Conservation (phyloP, 176 grass and related monocot genomes). For the Carex myosuroides region DNA sequence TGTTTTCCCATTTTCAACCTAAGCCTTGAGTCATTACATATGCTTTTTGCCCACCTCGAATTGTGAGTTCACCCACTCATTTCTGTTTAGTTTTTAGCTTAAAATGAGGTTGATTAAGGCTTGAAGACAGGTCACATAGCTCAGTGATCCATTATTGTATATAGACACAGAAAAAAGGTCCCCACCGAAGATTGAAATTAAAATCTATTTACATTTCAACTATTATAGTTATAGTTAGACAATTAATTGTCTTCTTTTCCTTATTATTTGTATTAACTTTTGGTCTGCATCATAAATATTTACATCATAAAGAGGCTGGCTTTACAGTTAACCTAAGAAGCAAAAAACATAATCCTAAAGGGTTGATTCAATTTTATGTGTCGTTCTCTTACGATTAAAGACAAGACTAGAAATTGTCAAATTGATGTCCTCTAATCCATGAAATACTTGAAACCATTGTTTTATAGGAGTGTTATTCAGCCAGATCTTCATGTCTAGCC, state of each 20-base stretch:
- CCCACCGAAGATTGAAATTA: background rate
- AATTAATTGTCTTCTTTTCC: background rate
- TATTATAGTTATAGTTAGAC: background rate
- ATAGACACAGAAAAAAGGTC: background rate
- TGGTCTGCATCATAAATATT: background rate
- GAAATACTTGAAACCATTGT: background rate
- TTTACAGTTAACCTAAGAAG: background rate
- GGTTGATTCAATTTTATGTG: background rate
- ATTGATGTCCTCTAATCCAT: background rate
- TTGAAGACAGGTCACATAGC: background rate
- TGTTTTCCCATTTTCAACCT: background rate
- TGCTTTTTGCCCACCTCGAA: background rate
- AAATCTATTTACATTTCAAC: background rate
- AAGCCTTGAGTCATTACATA: background rate
- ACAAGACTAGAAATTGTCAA: background rate
- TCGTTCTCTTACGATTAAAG: background rate
- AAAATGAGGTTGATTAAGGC: background rate
- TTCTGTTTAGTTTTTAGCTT: background rate
- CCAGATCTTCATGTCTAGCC: background rate
- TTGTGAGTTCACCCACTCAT: background rate
- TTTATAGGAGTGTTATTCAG: background rate
- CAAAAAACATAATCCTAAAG: background rate
- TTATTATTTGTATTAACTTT: background rate
- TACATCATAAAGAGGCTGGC: background rate
- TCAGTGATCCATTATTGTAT: background rate